Percentiles rank a stretch among this genome's conserved stretches.
phyloP scores from a whole-genome alignment of 2,329 filamentous ascomycete genomes.

The Pyricularia sp. region DNA sequence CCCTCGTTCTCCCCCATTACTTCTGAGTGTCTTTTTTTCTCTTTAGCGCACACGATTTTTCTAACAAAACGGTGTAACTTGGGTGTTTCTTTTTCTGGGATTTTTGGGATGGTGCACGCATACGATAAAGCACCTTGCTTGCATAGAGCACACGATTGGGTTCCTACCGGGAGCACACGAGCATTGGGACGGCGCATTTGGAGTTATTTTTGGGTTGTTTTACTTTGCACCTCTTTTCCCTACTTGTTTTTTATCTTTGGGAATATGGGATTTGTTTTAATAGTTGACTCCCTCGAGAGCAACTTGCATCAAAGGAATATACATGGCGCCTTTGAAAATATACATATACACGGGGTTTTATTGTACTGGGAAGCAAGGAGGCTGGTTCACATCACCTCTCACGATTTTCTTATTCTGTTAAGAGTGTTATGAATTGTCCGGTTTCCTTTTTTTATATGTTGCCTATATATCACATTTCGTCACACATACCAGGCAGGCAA shows the following conservation, averaged over 20 bases:
- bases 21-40: background rate
- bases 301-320: slow-evolving; percentile 2
- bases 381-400: background rate
- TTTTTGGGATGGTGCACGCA: slow-evolving; percentile 10
- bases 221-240: background rate
- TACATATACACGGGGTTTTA: background rate
- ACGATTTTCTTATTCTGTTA: background rate
- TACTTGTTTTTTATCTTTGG: background rate
- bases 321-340: slow-evolving; percentile 4
- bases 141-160: slow-evolving; percentile 5
- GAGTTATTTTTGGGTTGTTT: background rate
- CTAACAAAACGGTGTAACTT: background rate
- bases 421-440: background rate
- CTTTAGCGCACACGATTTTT: background rate
- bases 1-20: background rate
- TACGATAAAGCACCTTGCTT: slow-evolving; percentile 5
- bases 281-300: background rate
- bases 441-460: background rate
- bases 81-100: background rate
- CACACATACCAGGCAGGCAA: background rate
- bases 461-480: background rate
- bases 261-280: background rate
- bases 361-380: background rate
- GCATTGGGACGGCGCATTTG: slow-evolving; percentile 4
- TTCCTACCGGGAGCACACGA: background rate